phyloP scores from a whole-genome alignment of 2,329 filamentous ascomycete species.

The Dothideomycetidae sp. region DNA sequence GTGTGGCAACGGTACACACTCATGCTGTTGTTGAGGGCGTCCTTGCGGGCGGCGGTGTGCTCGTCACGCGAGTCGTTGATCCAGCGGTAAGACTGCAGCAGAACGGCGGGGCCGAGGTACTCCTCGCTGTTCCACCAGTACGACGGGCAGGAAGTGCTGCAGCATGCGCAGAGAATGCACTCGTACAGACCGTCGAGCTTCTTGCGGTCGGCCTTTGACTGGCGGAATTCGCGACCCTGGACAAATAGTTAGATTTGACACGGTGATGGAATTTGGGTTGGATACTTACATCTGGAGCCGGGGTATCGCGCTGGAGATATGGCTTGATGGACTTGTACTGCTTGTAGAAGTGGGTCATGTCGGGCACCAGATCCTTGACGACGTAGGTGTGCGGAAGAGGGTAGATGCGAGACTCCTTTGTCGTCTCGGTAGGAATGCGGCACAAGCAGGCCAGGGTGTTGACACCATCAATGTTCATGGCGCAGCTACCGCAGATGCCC shows the following conservation, averaged over 20 bases:
- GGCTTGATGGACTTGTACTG: conserved; percentile 99
- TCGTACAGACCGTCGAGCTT: conserved; percentile 98
- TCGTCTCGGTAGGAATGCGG: conserved; percentile 76
- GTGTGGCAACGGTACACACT: conserved; percentile 98
- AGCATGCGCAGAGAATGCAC: conserved; percentile 98
- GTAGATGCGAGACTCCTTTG: conserved; percentile 46
- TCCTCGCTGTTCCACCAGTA: conserved; percentile 99
- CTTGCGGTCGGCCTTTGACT: conserved; percentile 79
- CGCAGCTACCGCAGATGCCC: conserved; percentile 96
- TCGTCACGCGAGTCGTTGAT: conserved; percentile 89
- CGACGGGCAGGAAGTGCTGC: conserved; percentile 96
- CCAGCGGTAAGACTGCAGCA: conserved; percentile 97
- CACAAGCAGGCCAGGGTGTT: conserved; percentile 97
- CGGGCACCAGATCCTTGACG: conserved; percentile 86
- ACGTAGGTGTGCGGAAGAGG: conserved; percentile 33
- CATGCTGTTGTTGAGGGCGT: conserved; percentile 94
- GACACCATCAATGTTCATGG: conserved; percentile 99
- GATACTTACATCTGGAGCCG: conserved; percentile 60
- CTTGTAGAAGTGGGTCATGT: conserved; percentile 98
- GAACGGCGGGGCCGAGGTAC: conserved; percentile 91
- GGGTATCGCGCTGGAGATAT: conserved; percentile 83
- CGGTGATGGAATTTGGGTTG: conserved; percentile 10
- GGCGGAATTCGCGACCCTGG: conserved; percentile 81
- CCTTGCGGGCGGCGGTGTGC: conserved; percentile 74
- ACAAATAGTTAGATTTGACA: conserved; percentile 9